phyloP scores from a whole-genome alignment of 805 yeast genomes.

The Schwanniomyces pseudopolymorphus region DNA sequence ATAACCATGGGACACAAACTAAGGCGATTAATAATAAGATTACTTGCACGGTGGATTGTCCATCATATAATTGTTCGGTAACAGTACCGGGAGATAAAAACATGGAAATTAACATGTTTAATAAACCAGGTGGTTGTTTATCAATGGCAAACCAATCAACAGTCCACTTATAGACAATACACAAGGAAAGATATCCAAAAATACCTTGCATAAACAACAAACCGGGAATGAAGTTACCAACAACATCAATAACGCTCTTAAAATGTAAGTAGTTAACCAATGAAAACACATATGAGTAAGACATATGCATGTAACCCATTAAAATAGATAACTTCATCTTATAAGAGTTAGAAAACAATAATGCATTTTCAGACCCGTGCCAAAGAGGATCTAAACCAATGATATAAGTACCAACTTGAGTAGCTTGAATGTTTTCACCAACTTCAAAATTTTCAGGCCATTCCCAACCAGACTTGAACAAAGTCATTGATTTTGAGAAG shows the following conservation, averaged over 20 bases:
- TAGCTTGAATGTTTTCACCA: conserved; percentile 71
- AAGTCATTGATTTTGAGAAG: conserved; percentile 86
- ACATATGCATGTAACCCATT: conserved; percentile 94
- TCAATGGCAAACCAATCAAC: conserved; percentile 83
- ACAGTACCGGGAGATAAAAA: conserved; percentile 89
- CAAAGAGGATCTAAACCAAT: conserved; percentile 92
- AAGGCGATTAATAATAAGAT: conserved; percentile 73
- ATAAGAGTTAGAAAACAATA: conserved; percentile 89
- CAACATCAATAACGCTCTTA: conserved; percentile 71
- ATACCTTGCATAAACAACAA: conserved; percentile 93
- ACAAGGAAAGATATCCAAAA: conserved; percentile 84
- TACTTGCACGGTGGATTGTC: conserved; percentile 77
- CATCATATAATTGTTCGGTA: conserved; percentile 75
- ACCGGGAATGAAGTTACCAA: conserved; percentile 95
- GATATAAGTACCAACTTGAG: conserved; percentile 65
- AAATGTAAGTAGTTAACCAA: conserved; percentile 74
- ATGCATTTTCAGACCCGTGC: conserved; percentile 95
- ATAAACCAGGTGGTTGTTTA: conserved; percentile 84
- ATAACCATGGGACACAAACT: conserved; percentile 88
- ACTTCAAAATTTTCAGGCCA: conserved; percentile 78
- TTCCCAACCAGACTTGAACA: conserved; percentile 88
- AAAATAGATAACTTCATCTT: conserved; percentile 95
- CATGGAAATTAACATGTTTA: conserved; percentile 95
- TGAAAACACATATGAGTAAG: conserved; percentile 83
- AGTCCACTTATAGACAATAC: conserved; percentile 91